phyloP scores from a whole-genome alignment of 1,284 basidiomycete genomes.

The Apiotrichum gamsii region DNA sequence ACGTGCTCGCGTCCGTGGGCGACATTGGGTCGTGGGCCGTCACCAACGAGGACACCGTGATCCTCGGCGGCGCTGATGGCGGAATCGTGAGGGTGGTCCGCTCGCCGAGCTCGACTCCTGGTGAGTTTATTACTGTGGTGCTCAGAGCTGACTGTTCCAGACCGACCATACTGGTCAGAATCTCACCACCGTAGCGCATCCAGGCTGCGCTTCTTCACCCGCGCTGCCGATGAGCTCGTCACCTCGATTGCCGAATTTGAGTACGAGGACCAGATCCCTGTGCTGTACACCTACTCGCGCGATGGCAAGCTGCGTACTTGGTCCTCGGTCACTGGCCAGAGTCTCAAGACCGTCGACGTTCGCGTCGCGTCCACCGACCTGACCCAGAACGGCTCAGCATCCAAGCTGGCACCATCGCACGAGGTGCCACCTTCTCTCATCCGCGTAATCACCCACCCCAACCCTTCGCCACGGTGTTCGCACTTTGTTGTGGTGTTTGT shows the following conservation, averaged over 20 bases:
- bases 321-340: constrained; percentile 46
- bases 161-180: constrained; percentile 27
- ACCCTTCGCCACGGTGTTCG: constrained; percentile 29
- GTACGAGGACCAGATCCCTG: constrained; percentile 52
- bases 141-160: constrained; percentile 10
- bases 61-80: constrained; percentile 62
- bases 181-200: constrained; percentile 33
- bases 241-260: constrained; percentile 32
- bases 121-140: constrained; percentile 15
- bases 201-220: constrained; percentile 36
- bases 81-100: constrained; percentile 63
- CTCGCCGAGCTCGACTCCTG: constrained; percentile 18
- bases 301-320: constrained; percentile 78
- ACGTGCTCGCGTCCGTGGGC: constrained; percentile 23
- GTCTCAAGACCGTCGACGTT: constrained; percentile 43
- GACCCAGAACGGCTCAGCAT: constrained; percentile 6
- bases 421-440: constrained; percentile 28
- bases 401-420: constrained; percentile 21
- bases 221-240: constrained; percentile 30
- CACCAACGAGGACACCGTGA: constrained; percentile 63
- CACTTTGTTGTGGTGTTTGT: constrained; percentile 44
- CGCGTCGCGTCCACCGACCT: constrained; percentile 14
- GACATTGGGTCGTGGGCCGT: constrained; percentile 55
- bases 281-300: constrained; percentile 78
- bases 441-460: constrained; percentile 35